Conservation (phyloP, 495 filamentous ascomycete species). For the Daldinia childiae region DNA sequence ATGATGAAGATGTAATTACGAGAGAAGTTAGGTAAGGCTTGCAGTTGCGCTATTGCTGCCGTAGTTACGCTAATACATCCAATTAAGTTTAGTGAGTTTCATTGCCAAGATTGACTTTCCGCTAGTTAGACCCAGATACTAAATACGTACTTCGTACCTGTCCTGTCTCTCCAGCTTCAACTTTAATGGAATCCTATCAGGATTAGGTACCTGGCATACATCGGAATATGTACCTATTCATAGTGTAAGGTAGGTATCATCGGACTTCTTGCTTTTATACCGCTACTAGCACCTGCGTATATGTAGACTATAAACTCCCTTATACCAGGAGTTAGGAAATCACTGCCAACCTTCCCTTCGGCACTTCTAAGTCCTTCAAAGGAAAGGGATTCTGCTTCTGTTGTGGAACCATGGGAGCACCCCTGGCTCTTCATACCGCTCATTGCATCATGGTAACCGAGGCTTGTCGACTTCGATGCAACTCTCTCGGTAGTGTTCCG, state of each 20-base stretch:
- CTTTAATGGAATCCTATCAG: not conserved
- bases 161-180: not conserved
- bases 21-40: not conserved
- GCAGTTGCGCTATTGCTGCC: not conserved
- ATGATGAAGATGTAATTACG: not conserved
- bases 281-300: not conserved
- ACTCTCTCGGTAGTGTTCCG: constrained; percentile 22
- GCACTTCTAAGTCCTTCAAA: not conserved
- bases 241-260: too few relatives aligned
- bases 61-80: constrained; percentile 4
- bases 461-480: constrained; percentile 11
- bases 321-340: constrained; percentile 10
- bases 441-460: constrained; percentile 13
- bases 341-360: constrained; percentile 1
- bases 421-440: constrained; percentile 7
- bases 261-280: constrained; percentile 28
- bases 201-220: too few relatives aligned
- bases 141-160: not conserved
- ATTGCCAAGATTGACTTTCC: constrained; percentile 20
- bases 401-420: constrained; percentile 12
- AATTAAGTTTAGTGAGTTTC: constrained; percentile 38
- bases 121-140: constrained; percentile 7
- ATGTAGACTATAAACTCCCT: constrained; percentile 18
- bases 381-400: constrained; percentile 7
- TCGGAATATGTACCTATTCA: not conserved